Evolutionary conservation across 2,329 filamentous ascomycete genomes (phyloP).

Genomic region (Botrytis tulipae): DNA sequence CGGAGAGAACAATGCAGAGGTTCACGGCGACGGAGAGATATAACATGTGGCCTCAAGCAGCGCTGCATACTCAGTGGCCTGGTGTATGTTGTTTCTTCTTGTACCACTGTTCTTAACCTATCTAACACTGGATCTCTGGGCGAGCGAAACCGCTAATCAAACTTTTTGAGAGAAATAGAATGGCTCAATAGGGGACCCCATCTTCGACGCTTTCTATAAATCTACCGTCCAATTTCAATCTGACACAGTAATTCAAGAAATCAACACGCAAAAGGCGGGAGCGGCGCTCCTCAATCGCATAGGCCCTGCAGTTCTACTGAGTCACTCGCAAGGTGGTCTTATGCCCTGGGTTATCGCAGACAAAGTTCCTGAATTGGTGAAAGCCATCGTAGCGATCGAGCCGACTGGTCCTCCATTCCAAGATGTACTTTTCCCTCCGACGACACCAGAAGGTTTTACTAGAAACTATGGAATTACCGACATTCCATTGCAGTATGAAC

Average conservation of each 20-base stretch:
- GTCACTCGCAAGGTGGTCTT: conserved; percentile 47
- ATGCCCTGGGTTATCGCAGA: conserved; percentile 46
- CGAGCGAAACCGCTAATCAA: not conserved
- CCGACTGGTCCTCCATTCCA: conserved; percentile 49
- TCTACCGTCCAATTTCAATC: conserved; percentile 42
- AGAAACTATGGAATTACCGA: conserved; percentile 48
- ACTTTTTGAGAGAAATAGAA: conserved; percentile 18
- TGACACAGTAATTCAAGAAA: conserved; percentile 41
- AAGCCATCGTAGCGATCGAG: conserved; percentile 46
- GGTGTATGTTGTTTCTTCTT: conserved; percentile 30
- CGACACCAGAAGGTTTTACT: conserved; percentile 33
- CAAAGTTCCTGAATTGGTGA: conserved; percentile 43
- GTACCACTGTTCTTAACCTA: not conserved
- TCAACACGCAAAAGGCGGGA: conserved; percentile 42
- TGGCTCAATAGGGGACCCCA: conserved; percentile 29
- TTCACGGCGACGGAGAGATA: conserved; percentile 34
- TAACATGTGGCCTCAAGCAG: conserved; percentile 39
- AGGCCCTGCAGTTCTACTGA: conserved; percentile 30
- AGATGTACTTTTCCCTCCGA: conserved; percentile 35
- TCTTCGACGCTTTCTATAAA: conserved; percentile 40
- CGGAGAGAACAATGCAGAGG: conserved; percentile 30
- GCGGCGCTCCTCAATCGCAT: conserved; percentile 37
- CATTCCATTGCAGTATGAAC: conserved; percentile 47
- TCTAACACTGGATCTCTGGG: not conserved
- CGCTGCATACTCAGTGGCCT: conserved; percentile 43